Percentiles rank a stretch among this genome's conserved stretches.
These are phyloP conservation scores for Lactarius tabidus DNA, from an alignment of 768 basidiomycete genomes.

Conservation along the genomic window DNA sequence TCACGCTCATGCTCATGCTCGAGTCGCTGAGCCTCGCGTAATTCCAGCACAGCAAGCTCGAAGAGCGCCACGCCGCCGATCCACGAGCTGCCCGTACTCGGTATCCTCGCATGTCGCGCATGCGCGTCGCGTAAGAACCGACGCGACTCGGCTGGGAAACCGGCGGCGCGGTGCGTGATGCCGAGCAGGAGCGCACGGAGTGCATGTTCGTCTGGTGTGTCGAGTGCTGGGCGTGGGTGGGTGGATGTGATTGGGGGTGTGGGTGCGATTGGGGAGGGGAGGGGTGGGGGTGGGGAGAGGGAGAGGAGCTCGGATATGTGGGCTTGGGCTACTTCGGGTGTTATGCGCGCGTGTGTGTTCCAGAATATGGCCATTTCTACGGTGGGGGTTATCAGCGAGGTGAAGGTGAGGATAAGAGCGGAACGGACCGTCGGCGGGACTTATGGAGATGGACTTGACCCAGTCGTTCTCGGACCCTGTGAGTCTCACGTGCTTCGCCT, in stretches of 20 bases:
- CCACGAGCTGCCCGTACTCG: slow-evolving; percentile 55
- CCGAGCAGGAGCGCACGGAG: slow-evolving; percentile 67
- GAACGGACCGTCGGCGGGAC: slow-evolving; percentile 62
- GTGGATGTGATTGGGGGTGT: slow-evolving; percentile 28
- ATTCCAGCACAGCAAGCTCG: slow-evolving; percentile 65
- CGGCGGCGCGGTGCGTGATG: slow-evolving; percentile 55
- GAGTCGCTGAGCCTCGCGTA: slow-evolving; percentile 44
- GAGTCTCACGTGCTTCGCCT: slow-evolving; percentile 55
- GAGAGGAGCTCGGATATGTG: slow-evolving; percentile 54
- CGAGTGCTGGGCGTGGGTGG: slow-evolving; percentile 40
- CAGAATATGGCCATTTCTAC: slow-evolving; percentile 74
- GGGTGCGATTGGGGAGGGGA: slow-evolving; percentile 27
- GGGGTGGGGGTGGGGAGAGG: slow-evolving; percentile 44
- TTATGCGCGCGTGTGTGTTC: slow-evolving; percentile 70
- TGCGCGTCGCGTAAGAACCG: slow-evolving; percentile 51
- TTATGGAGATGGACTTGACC: slow-evolving; percentile 56
- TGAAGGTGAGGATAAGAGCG: too few relatives aligned
- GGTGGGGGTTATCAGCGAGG: too few relatives aligned
- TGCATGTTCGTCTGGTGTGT: slow-evolving; percentile 68
- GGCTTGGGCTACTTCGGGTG: slow-evolving; percentile 46
- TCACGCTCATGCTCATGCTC: slow-evolving; percentile 18
- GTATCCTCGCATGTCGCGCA: slow-evolving; percentile 36
- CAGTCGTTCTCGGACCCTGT: slow-evolving; percentile 52
- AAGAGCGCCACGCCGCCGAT: slow-evolving; percentile 62
- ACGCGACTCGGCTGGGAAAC: slow-evolving; percentile 43